These are phyloP conservation scores for Flammula alnicola DNA, from an alignment of 1,284 basidiomycete genomes.

Conservation along the genomic window DNA sequence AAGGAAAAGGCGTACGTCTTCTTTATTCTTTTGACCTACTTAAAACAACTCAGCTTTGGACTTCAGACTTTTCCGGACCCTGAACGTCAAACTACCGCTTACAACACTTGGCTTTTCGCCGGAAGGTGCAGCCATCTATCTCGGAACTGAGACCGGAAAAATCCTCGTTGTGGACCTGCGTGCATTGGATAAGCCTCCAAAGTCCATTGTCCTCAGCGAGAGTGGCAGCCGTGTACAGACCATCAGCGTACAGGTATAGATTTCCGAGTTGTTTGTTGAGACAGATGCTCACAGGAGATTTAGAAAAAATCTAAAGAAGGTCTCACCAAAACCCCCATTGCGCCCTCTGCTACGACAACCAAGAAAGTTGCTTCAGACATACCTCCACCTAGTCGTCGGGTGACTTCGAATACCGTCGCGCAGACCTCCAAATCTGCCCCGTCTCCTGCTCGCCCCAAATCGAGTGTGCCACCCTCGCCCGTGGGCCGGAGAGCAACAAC, in stretches of 20 bases:
- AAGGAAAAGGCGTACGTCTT: constrained; percentile 69
- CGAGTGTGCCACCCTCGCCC: constrained; percentile 22
- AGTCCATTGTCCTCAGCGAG: constrained; percentile 52
- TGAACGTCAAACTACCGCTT: constrained; percentile 54
- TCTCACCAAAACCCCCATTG: constrained; percentile 21
- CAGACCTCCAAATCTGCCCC: constrained; percentile 22
- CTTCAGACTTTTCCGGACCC: constrained; percentile 56
- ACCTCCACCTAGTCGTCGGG: constrained; percentile 22
- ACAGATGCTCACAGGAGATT: not conserved
- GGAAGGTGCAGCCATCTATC: constrained; percentile 66
- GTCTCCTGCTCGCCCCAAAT: constrained; percentile 30
- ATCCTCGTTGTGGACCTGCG: constrained; percentile 66
- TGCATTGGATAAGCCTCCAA: constrained; percentile 63
- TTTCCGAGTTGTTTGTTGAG: not conserved
- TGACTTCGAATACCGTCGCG: too few species aligned
- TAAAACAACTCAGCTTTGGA: not conserved
- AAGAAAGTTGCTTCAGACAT: constrained; percentile 21
- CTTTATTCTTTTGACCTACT: constrained; percentile 9
- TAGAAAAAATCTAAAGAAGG: constrained; percentile 43
- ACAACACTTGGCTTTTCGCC: constrained; percentile 67
- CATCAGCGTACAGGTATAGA: constrained; percentile 59
- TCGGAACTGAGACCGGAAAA: constrained; percentile 66
- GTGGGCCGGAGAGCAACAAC: constrained; percentile 26
- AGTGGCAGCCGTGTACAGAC: constrained; percentile 50
- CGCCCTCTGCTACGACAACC: constrained; percentile 16